Base-by-base conservation (phyloP, 176 grass and related monocot genomes). In the Oryza coarctata region DNA sequence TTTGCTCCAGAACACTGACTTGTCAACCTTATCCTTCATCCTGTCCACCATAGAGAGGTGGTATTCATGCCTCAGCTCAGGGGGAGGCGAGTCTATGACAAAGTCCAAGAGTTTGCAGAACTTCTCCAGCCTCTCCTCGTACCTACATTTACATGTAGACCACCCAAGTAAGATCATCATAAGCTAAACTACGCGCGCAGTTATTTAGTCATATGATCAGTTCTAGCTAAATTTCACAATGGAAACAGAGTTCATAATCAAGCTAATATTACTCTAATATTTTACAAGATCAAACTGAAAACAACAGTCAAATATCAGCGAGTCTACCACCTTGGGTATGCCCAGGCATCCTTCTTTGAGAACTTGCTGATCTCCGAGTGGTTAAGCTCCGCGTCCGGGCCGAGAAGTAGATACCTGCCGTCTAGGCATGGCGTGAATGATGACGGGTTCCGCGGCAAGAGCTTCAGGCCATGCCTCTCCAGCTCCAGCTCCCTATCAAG, bases 31-130 rank as follows among this genome's bases (percentile, higher is more conserved):
- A 84, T 93, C 85, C 88, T 93, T 98, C 87, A 93, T 83, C 84
- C 80, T 90, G 71, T 83, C 89, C 15, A 87, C 68, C 84, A 95
- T 70, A 7, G 93, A 91, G 13, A 71, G 7, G 12, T 76, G 52
- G 74, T 74, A 68, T 40, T 91, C 85, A 70, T 93, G 85, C 77
- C 82, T 86, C 62, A 82, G 18, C 83, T 98, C 93, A 1, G 93
- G 96, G 7, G 93, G 84, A 43, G 89, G 75, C 12, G 90, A 91
- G 82, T 98, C 96, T 67, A 98, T 85, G 63, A 95, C 80, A 49
- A 91, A 95, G 90, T 98, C 96, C 96, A 95, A 95, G 81, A 95
- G 90, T 71, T 90, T 86, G 81, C 93, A 98, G 76, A 95, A 98
- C 62, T 86, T 84, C 73, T 91, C 90, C 60, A 95, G 86, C 76